Conservation (phyloP, 208 protist species). For the Wallacemonas sp. region DNA sequence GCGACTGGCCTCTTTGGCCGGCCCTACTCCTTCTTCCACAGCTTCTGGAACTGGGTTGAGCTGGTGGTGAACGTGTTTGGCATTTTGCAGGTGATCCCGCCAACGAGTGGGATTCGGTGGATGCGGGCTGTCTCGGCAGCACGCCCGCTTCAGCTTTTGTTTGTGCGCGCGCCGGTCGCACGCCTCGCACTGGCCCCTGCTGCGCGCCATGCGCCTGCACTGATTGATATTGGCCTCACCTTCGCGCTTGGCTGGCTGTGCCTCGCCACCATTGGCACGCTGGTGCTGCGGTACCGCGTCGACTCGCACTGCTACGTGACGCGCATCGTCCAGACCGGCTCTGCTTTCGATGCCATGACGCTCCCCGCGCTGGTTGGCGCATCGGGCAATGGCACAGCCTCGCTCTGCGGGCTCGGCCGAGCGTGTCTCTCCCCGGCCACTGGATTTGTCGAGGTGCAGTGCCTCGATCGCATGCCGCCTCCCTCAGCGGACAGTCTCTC, state of each 20-base stretch:
- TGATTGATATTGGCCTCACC: constrained; percentile 36
- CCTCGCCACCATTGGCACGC: constrained; percentile 38
- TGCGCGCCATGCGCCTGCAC: constrained; percentile 23
- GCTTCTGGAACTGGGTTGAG: constrained; percentile 55
- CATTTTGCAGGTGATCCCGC: constrained; percentile 46
- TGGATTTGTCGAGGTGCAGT: not conserved
- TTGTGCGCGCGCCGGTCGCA: constrained; percentile 21
- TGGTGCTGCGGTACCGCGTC: constrained; percentile 27
- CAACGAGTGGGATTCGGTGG: constrained; percentile 43
- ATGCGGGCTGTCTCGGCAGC: constrained; percentile 47
- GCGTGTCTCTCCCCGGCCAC: not conserved
- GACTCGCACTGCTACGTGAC: constrained; percentile 44
- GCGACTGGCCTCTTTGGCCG: constrained; percentile 38
- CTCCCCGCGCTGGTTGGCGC: constrained; percentile 17
- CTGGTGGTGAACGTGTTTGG: constrained; percentile 44
- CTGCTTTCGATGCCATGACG: constrained; percentile 2
- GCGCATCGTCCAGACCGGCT: not conserved
- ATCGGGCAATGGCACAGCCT: not conserved
- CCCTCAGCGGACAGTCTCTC: not conserved
- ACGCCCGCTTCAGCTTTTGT: constrained; percentile 50
- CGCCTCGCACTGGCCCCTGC: constrained; percentile 24
- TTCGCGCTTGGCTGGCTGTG: constrained; percentile 31
- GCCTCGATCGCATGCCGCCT: not conserved
- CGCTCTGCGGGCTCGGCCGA: constrained; percentile 13
- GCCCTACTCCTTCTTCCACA: constrained; percentile 36